These are phyloP conservation scores for Podaxis rugospora DNA, from an alignment of 768 basidiomycete genomes.

Conservation along the genomic window DNA sequence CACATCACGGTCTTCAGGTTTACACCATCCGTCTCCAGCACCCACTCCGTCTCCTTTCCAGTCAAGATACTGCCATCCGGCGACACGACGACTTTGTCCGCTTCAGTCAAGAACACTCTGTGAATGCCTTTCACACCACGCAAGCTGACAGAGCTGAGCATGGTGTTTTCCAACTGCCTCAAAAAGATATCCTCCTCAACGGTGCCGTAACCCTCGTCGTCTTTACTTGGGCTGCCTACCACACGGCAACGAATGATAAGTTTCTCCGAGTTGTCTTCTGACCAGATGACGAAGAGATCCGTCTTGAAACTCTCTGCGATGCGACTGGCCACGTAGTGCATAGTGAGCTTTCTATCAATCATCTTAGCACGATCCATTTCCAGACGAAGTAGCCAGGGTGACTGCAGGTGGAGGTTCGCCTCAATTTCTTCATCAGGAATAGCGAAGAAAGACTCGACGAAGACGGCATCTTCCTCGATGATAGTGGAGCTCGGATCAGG, in stretches of 20 bases:
- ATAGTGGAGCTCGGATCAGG: slow-evolving; percentile 88
- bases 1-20: slow-evolving; percentile 95
- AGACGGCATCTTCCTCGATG: slow-evolving; percentile 93
- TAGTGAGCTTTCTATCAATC: slow-evolving; percentile 94
- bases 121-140: slow-evolving; percentile 90
- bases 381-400: slow-evolving; percentile 95
- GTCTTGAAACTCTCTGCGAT: slow-evolving; percentile 95
- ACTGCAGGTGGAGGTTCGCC: slow-evolving; percentile 84
- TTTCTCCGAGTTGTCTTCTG: slow-evolving; percentile 98
- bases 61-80: slow-evolving; percentile 63
- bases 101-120: slow-evolving; percentile 89
- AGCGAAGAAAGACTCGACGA: slow-evolving; percentile 98
- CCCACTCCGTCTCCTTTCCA: slow-evolving; percentile 83
- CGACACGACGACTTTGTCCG: slow-evolving; percentile 69
- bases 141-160: slow-evolving; percentile 92
- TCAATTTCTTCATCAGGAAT: slow-evolving; percentile 98
- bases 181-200: slow-evolving; percentile 95
- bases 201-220: slow-evolving; percentile 69
- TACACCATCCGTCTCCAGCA: slow-evolving; percentile 94
- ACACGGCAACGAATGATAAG: slow-evolving; percentile 96
- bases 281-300: slow-evolving; percentile 97
- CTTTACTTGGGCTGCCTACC: slow-evolving; percentile 77
- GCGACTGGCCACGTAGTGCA: slow-evolving; percentile 89
- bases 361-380: slow-evolving; percentile 97
- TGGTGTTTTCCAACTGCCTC: slow-evolving; percentile 92